Conservation (phyloP, 2,329 filamentous ascomycete genomes). For the Neofusicoccum sp. region DNA sequence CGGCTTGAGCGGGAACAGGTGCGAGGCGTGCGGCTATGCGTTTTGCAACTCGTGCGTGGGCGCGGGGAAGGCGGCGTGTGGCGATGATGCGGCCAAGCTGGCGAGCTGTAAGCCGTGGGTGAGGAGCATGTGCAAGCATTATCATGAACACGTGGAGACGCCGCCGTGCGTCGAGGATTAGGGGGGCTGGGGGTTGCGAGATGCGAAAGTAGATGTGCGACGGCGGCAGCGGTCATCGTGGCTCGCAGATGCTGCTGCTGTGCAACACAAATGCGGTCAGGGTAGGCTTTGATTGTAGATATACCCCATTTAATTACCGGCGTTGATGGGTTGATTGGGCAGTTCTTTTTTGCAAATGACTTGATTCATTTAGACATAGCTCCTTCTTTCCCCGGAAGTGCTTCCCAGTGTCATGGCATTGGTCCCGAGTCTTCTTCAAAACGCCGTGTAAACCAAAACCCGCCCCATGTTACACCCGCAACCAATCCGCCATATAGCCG, state of each 20-base stretch:
- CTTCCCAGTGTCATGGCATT: not conserved
- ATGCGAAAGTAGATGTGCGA: not conserved
- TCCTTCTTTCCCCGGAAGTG: no score
- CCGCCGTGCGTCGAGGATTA: slow-evolving; percentile 29
- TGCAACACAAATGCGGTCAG: not conserved
- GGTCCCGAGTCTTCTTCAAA: not conserved
- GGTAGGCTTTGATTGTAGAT: not conserved
- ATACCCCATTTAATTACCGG: not conserved
- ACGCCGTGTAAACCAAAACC: not conserved
- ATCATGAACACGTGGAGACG: slow-evolving; percentile 40
- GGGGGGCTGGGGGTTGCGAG: not conserved
- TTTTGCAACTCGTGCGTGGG: slow-evolving; percentile 43
- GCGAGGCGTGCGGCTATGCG: slow-evolving; percentile 41
- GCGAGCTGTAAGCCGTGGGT: slow-evolving; percentile 40
- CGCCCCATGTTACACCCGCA: not conserved
- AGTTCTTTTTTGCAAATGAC: not conserved
- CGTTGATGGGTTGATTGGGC: not conserved
- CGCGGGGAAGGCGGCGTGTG: slow-evolving; percentile 25
- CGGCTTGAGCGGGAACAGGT: slow-evolving; percentile 35
- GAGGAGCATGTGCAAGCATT: slow-evolving; percentile 34
- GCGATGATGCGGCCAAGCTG: slow-evolving; percentile 22
- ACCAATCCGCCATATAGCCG: not conserved
- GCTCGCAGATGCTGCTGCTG: not conserved
- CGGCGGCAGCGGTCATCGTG: not conserved
- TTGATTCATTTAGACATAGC: not conserved